Conservation (phyloP, 345 rosid genomes). For the Linum trigynum region DNA sequence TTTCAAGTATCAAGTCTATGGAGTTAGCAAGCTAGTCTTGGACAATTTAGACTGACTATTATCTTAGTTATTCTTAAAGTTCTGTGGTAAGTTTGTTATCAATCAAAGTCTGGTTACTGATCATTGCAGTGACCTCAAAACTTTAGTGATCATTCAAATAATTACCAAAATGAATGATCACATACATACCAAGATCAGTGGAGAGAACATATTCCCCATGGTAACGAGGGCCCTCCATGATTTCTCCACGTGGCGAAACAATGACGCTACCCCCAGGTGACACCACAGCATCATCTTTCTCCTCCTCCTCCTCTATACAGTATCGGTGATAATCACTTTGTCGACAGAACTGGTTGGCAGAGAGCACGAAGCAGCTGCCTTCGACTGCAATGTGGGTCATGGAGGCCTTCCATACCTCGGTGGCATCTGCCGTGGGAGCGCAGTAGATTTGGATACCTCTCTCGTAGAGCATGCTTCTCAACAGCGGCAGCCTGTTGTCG, state of each 20-base stretch:
- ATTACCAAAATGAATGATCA: not conserved
- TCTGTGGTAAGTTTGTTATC: no score
- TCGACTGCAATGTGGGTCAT: constrained; percentile 19
- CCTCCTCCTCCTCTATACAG: not conserved
- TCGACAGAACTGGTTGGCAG: constrained; percentile 17
- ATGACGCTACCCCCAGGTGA: constrained; percentile 21
- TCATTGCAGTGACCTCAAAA: not conserved
- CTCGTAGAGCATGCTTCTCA: constrained; percentile 17
- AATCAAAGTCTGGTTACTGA: not conserved
- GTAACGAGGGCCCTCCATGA: constrained; percentile 18
- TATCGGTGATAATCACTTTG: constrained; percentile 5
- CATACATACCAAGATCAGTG: constrained; percentile 13
- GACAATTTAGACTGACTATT: no score
- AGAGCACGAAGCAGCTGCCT: constrained; percentile 28
- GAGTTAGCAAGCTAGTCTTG: no score
- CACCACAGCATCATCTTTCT: not conserved
- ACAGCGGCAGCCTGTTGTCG: constrained; percentile 17
- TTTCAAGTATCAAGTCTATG: no score
- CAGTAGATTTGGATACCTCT: constrained; percentile 23
- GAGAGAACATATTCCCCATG: constrained; percentile 17
- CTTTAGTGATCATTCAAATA: no score
- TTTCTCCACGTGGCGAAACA: constrained; percentile 18
- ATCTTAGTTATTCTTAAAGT: no score
- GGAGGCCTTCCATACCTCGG: constrained; percentile 13
- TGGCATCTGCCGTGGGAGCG: constrained; percentile 17